Base-by-base conservation (phyloP, 805 yeast genomes). In the Candida chauliodis region DNA sequence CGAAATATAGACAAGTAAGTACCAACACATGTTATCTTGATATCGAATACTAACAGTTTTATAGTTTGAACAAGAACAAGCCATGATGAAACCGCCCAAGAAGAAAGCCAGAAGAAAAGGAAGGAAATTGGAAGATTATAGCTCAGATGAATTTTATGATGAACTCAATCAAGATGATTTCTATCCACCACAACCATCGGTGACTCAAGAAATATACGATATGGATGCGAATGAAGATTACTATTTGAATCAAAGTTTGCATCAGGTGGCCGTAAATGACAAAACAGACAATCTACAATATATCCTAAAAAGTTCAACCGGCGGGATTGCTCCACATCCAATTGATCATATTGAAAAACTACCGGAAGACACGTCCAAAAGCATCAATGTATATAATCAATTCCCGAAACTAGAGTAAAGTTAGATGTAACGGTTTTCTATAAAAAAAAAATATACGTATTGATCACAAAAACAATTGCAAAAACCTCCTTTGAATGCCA, bases 1-100 rank as follows among this genome's bases (percentile, higher is more conserved):
- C 59, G 15, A 56, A 56, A 29, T 56, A 53, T 33, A 37, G 60
- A 45, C 37, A 42, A 37, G 46, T 43, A 40, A 16, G 46, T 43
- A 29, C 5, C 17, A 10, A 4, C 17, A 15, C n/a, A n/a, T n/a
- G n/a, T 13, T n/a, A 3, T 13, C 18, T 6, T 3, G 9, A 13
- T 4, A 15, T 13, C 10, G 17, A 36, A 20, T 20, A n/a, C n/a
- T n/a, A n/a, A n/a, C n/a, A n/a, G n/a, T n/a, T n/a, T n/a, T n/a
- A n/a, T 30, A 40, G 43, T 46, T 22, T 38, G 54, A 50, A 36
- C 52, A 48, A 38, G 31, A 40, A 21, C 46, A 46, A 37, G 49
- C 50, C 10, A 32, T 39, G 28, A 40, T 24, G 24, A 42, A 41
- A 27, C 50, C 49, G 7, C 38, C 41, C 22, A 44, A 32, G 18